Evolutionary conservation across 495 filamentous ascomycete genomes (phyloP).

Genomic region (Astrocystis sublimbata): DNA sequence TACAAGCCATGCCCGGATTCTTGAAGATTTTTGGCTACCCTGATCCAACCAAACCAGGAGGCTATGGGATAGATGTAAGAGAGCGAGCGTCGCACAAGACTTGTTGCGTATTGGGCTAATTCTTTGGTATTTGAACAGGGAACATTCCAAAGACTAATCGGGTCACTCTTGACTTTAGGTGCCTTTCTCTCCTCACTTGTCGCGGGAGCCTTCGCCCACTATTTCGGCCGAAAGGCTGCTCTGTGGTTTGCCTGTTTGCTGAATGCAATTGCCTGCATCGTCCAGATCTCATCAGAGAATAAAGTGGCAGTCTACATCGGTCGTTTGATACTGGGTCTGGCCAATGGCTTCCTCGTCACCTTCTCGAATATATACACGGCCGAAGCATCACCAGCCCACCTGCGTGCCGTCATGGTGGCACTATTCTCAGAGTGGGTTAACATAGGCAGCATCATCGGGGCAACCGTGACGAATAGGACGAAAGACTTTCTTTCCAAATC

Average conservation of each 20-base stretch:
- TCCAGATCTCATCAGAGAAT: conserved; percentile 49
- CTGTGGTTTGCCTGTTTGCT: conserved; percentile 50
- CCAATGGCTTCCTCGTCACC: conserved; percentile 55
- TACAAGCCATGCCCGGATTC: conserved; percentile 51
- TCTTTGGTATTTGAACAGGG: too few relatives aligned
- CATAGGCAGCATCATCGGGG: conserved; percentile 56
- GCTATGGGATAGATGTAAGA: conserved; percentile 37
- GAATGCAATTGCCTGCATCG: conserved; percentile 43
- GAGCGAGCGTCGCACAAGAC: not conserved
- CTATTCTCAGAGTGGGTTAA: conserved; percentile 47
- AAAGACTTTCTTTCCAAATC: conserved; percentile 32
- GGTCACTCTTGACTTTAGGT: conserved; percentile 44
- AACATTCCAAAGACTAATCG: conserved; percentile 43
- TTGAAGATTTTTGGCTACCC: conserved; percentile 47
- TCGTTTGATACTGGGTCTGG: conserved; percentile 52
- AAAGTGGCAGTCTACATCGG: conserved; percentile 51
- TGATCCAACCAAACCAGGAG: conserved; percentile 32
- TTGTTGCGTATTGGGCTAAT: too few relatives aligned
- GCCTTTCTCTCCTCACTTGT: conserved; percentile 40
- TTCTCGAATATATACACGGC: conserved; percentile 55
- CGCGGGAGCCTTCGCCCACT: conserved; percentile 44
- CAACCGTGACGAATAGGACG: conserved; percentile 42
- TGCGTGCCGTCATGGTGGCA: conserved; percentile 47
- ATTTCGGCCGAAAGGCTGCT: conserved; percentile 45
- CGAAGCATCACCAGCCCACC: conserved; percentile 38